phyloP scores from a whole-genome alignment of 2,329 filamentous ascomycete species.

The Grosmannia penicillata region DNA sequence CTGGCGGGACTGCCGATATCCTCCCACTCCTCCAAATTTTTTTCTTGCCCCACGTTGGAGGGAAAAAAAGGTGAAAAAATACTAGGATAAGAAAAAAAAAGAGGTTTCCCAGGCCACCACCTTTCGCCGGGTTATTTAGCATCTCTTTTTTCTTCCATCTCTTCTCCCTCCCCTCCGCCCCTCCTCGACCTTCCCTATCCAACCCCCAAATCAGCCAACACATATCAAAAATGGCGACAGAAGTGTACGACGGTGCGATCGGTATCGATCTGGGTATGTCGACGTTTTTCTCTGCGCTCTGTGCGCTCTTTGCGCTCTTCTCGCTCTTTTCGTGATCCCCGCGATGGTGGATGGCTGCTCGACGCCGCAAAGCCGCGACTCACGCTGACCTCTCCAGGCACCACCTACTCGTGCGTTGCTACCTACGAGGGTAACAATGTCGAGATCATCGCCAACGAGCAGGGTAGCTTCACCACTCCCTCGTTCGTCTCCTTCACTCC shows the following conservation, averaged over 20 bases:
- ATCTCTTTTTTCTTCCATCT: constrained; percentile 1
- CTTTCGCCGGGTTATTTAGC: constrained; percentile 1
- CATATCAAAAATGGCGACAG: constrained; percentile 65
- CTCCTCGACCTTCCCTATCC: no score
- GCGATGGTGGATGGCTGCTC: no score
- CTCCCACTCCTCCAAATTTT: constrained; percentile 3
- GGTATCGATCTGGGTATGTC: constrained; percentile 96
- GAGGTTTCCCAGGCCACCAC: constrained; percentile 4
- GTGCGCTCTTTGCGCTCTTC: background rate
- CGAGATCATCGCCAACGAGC: constrained; percentile 99
- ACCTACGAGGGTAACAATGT: constrained; percentile 99
- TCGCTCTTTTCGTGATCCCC: constrained; percentile 2
- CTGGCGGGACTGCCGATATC: background rate
- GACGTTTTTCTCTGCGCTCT: background rate
- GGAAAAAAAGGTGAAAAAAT: constrained; percentile 8
- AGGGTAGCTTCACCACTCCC: constrained; percentile 97
- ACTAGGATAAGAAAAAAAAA: constrained; percentile 9
- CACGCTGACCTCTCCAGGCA: constrained; percentile 43
- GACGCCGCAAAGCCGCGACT: no score
- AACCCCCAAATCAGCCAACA: constrained; percentile 9
- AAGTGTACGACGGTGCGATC: constrained; percentile 99
- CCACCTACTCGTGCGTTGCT: constrained; percentile 99
- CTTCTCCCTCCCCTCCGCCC: background rate
- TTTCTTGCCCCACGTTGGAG: constrained; percentile 7
- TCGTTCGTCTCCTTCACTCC: constrained; percentile 99